Percentiles rank a stretch among this genome's conserved stretches.
These are phyloP conservation scores for Leccinum barrowsii DNA, from an alignment of 768 basidiomycete genomes.

Conservation along the genomic window DNA sequence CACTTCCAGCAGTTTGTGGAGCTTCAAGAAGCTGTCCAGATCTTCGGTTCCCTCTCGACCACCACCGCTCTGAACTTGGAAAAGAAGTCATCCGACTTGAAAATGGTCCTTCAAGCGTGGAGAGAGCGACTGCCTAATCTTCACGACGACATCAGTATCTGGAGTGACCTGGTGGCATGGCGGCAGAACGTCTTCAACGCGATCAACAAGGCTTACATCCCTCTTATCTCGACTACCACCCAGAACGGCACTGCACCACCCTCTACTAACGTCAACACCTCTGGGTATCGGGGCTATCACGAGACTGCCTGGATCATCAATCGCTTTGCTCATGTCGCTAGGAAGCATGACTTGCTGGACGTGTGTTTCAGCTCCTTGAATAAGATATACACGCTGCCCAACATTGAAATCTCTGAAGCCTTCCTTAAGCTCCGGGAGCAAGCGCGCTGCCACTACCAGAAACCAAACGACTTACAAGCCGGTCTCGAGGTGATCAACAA, in stretches of 20 bases:
- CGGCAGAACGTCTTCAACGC: conserved; percentile 96
- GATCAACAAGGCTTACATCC: conserved; percentile 95
- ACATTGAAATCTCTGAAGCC: conserved; percentile 99
- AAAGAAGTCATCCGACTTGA: conserved; percentile 91
- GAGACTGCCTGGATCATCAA: conserved; percentile 99
- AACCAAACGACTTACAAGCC: conserved; percentile 86
- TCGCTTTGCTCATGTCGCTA: conserved; percentile 95
- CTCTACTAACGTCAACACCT: conserved; percentile 66
- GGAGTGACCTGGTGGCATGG: conserved; percentile 99
- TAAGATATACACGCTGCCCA: conserved; percentile 97
- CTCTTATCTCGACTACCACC: conserved; percentile 66
- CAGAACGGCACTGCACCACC: conserved; percentile 48
- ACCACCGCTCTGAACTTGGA: conserved; percentile 89
- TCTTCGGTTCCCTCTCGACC: conserved; percentile 84
- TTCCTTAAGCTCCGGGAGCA: conserved; percentile 99
- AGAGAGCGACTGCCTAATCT: conserved; percentile 93
- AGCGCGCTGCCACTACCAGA: conserved; percentile 96
- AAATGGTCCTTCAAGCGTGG: conserved; percentile 96
- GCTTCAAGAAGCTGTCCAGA: conserved; percentile 91
- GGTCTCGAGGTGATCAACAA: conserved; percentile 99
- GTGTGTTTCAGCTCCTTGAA: conserved; percentile 93
- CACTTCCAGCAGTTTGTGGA: conserved; percentile 99
- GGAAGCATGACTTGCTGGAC: conserved; percentile 94
- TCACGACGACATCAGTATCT: conserved; percentile 96
- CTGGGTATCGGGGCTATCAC: conserved; percentile 94